Conservation (phyloP, 306 rosid species). For the Myrica gale region DNA sequence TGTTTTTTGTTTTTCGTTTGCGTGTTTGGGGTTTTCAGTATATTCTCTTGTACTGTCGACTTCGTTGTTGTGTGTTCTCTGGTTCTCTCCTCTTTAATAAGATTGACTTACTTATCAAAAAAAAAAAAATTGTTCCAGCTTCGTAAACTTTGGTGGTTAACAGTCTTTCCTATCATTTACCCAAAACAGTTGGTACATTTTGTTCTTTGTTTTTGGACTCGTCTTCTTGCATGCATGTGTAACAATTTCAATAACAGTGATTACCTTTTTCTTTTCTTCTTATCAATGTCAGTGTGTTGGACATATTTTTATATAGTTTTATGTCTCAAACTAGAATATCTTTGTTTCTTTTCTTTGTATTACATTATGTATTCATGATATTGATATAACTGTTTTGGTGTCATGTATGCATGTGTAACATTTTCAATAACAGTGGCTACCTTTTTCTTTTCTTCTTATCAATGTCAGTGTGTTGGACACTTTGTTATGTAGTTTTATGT, state of each 20-base stretch:
- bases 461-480: not conserved
- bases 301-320: not conserved
- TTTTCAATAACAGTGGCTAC: not conserved
- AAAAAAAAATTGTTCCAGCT: not conserved
- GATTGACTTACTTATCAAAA: too few relatives aligned
- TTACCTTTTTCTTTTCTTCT: not conserved
- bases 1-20: too few relatives aligned
- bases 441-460: not conserved
- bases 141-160: not conserved
- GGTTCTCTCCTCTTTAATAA: too few relatives aligned
- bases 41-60: too few relatives aligned
- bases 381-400: too few relatives aligned
- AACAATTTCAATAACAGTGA: not conserved
- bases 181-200: not conserved
- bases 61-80: too few relatives aligned
- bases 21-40: too few relatives aligned
- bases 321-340: not conserved
- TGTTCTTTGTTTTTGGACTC: not conserved
- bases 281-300: not conserved
- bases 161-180: not conserved
- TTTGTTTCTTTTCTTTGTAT: not conserved
- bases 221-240: not conserved
- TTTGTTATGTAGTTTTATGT: not conserved
- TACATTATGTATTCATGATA: conserved; percentile 7
- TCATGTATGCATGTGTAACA: not conserved